These are phyloP conservation scores for Aspergillus panamensis DNA, from an alignment of 495 filamentous ascomycete genomes.

Conservation along the genomic window DNA sequence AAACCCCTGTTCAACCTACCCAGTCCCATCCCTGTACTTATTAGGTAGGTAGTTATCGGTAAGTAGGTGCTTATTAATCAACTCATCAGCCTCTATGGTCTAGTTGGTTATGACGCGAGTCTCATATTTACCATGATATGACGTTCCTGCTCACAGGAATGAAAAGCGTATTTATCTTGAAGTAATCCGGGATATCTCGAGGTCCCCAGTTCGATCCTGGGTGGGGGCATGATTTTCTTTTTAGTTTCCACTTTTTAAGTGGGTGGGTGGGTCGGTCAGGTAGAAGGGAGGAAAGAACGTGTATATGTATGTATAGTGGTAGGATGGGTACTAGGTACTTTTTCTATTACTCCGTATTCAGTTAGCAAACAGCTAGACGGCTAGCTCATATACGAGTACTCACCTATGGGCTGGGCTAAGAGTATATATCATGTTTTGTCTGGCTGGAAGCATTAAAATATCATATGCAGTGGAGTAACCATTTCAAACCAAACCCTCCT, in stretches of 20 bases:
- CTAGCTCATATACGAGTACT: too few species aligned
- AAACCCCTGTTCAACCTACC: too few species aligned
- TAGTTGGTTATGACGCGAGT: conserved; percentile 17
- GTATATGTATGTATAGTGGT: too few species aligned
- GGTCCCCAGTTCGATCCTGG: conserved; percentile 18
- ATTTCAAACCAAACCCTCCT: background rate
- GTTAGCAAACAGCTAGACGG: too few species aligned
- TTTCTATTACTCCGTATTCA: too few species aligned
- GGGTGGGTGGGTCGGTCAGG: too few species aligned
- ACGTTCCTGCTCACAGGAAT: conserved; percentile 14
- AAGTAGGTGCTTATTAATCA: background rate
- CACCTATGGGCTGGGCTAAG: too few species aligned
- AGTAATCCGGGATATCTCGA: conserved; percentile 5
- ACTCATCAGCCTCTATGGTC: conserved; percentile 11
- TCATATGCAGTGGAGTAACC: background rate
- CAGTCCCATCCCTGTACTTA: too few species aligned
- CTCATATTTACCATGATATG: conserved; percentile 13
- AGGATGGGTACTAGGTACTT: too few species aligned
- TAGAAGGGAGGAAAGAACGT: too few species aligned
- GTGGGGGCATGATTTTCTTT: conserved; percentile 6
- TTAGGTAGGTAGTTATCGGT: too few species aligned
- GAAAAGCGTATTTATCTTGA: conserved; percentile 1
- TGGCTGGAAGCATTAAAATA: background rate
- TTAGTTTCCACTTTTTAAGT: background rate
- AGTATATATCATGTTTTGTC: too few species aligned